Evolutionary conservation across 225 moss, liverwort and hornwort genomes (phyloP).

Genomic region (Neckera pumila): DNA sequence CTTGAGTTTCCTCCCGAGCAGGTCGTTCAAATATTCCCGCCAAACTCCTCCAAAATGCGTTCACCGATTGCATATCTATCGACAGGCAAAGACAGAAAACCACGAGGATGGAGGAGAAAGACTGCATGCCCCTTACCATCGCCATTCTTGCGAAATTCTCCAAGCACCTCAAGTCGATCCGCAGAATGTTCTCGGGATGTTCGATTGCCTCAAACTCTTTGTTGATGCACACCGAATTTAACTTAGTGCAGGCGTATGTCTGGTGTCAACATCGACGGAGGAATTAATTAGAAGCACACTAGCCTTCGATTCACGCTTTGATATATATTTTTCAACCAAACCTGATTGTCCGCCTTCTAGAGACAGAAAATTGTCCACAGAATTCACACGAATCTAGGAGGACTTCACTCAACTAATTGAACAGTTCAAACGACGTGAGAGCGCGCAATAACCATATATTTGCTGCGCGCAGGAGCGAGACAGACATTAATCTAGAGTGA

Average conservation of each 20-base stretch:
- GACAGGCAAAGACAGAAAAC: neutral
- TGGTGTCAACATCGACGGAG: neutral
- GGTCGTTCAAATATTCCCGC: neutral
- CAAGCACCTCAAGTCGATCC: neutral
- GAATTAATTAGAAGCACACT: neutral
- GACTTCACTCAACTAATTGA: neutral
- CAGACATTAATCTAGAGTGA: neutral
- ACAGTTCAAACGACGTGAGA: neutral
- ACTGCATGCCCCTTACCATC: neutral
- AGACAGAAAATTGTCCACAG: neutral
- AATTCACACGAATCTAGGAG: neutral
- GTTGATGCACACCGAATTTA: neutral
- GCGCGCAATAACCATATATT: neutral
- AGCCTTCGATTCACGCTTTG: neutral
- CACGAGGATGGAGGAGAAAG: neutral
- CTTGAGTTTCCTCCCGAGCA: neutral
- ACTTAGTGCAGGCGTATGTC: neutral
- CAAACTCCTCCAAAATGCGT: neutral
- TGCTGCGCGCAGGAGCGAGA: neutral
- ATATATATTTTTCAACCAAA: neutral
- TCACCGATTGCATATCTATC: slow-evolving; percentile 9
- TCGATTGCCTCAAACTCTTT: neutral
- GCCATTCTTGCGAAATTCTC: neutral
- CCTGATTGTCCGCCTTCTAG: neutral
- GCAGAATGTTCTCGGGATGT: neutral